Conservation (phyloP, 1,284 basidiomycete species). For the Ustilago xerochloae region DNA sequence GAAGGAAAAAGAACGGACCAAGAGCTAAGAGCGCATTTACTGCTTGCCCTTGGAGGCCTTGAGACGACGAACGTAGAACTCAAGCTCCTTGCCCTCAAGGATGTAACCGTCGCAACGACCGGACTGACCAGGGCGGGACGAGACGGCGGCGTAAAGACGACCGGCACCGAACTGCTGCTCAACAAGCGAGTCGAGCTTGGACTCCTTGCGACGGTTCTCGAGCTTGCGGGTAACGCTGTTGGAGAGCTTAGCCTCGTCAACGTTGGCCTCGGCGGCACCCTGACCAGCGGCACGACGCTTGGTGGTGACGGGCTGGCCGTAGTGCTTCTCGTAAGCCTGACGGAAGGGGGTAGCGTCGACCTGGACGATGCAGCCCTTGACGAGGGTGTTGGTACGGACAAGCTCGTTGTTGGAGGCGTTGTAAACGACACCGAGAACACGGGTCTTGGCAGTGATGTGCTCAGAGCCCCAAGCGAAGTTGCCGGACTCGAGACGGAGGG, state of each 20-base stretch:
- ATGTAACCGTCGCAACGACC: conserved; percentile 68
- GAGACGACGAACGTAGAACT: conserved; percentile 66
- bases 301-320: conserved; percentile 67
- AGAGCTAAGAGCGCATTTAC: conserved; percentile 17
- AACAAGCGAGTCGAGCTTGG: conserved; percentile 65
- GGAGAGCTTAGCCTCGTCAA: conserved; percentile 59
- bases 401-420: conserved; percentile 69
- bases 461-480: conserved; percentile 69
- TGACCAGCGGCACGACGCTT: conserved; percentile 63
- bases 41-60: conserved; percentile 62
- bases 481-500: conserved; percentile 67
- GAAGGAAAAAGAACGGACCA: not conserved
- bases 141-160: conserved; percentile 66
- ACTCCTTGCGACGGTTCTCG: conserved; percentile 60
- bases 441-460: conserved; percentile 68
- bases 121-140: conserved; percentile 65
- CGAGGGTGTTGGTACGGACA: conserved; percentile 68
- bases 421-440: conserved; percentile 68
- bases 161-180: conserved; percentile 68
- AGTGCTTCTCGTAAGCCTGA: conserved; percentile 68
- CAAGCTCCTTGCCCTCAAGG: conserved; percentile 67
- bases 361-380: conserved; percentile 67
- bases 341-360: conserved; percentile 68
- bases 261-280: conserved; percentile 56
- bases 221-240: conserved; percentile 61